phyloP scores from a whole-genome alignment of 345 rosid genomes.

The Streptanthus diversifolius region DNA sequence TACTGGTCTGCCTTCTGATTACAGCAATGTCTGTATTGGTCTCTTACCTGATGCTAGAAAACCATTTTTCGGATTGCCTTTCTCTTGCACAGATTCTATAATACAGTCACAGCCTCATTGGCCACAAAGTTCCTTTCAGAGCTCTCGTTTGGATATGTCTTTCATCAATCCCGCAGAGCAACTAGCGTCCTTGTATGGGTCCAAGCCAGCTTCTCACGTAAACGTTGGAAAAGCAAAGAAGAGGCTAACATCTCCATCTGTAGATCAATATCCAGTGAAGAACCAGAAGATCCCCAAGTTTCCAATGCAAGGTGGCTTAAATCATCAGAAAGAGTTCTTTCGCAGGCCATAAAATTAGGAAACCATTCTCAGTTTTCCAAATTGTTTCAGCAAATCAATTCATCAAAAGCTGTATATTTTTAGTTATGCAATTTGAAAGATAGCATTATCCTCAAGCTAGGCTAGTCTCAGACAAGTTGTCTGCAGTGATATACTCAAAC shows the following conservation, averaged over 20 bases:
- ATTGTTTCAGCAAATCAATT: too few relatives aligned
- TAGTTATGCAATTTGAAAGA: too few relatives aligned
- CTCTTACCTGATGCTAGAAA: constrained; percentile 31
- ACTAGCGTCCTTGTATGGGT: constrained; percentile 28
- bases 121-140: constrained; percentile 36
- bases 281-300: constrained; percentile 34
- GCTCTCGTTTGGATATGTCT: constrained; percentile 13
- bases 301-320: constrained; percentile 30
- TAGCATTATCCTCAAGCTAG: too few relatives aligned
- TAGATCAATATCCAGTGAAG: constrained; percentile 24
- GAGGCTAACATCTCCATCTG: constrained; percentile 31
- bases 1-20: background rate
- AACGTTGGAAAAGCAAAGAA: constrained; percentile 38
- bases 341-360: background rate
- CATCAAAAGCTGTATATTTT: too few relatives aligned
- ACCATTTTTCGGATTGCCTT: constrained; percentile 42
- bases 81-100: constrained; percentile 36
- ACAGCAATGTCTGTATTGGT: constrained; percentile 27
- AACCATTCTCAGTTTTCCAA: too few relatives aligned
- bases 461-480: too few relatives aligned
- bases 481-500: too few relatives aligned
- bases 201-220: constrained; percentile 25
- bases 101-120: constrained; percentile 29
- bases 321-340: constrained; percentile 11
- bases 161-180: constrained; percentile 15